Conservation (phyloP, 2,329 filamentous ascomycete genomes). For the Diaporthe humulicola region DNA sequence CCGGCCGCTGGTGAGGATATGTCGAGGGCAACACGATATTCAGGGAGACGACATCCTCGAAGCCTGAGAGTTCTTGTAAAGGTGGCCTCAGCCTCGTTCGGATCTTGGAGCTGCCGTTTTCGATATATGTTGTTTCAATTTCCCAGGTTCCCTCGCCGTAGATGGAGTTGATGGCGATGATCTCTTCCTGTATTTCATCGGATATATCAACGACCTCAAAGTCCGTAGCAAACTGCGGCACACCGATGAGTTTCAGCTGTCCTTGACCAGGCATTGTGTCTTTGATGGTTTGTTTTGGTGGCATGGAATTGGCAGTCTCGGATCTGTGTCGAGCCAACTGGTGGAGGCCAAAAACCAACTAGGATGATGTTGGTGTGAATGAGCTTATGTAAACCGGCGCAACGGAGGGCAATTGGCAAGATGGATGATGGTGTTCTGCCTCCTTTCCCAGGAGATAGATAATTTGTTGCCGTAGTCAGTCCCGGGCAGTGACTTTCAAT, state of each 20-base stretch:
- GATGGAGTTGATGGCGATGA: conserved; percentile 12
- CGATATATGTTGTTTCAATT: conserved; percentile 6
- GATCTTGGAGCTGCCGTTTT: neutral
- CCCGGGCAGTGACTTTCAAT: neutral
- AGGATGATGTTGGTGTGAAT: neutral
- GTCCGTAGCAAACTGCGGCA: neutral
- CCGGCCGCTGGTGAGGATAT: neutral
- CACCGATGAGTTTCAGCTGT: neutral
- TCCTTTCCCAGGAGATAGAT: too few species aligned
- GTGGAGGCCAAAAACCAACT: neutral
- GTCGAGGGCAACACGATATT: conserved; percentile 1
- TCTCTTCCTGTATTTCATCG: neutral
- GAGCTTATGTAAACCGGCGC: neutral
- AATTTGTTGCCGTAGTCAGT: neutral
- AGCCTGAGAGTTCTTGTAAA: neutral
- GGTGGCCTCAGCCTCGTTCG: conserved; percentile 8
- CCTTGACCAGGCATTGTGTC: neutral
- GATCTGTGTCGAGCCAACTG: neutral
- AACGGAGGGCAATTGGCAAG: neutral
- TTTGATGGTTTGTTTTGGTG: neutral
- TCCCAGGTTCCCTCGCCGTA: conserved; percentile 3
- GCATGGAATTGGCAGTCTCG: neutral
- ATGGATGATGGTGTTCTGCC: neutral
- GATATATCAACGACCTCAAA: neutral
- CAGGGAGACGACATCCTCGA: neutral